Base-by-base conservation (phyloP, 2,329 filamentous ascomycete genomes). In the Bipolaris sorokiniana region DNA sequence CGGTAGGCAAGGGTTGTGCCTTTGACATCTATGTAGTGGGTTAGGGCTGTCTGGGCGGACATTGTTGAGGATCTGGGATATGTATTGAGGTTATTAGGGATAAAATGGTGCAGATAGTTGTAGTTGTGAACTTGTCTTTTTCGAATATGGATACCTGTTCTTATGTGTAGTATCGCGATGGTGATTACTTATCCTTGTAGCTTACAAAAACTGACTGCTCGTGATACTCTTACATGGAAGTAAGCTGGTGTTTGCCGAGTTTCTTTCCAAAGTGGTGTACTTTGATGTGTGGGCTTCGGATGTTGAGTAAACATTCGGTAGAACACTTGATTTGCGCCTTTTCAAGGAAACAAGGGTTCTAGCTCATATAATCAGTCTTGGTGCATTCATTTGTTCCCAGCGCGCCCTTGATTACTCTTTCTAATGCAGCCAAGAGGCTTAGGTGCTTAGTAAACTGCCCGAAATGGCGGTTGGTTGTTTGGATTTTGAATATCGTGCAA, bases 1-100 rank as follows among this genome's bases (percentile, higher is more conserved):
- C 66, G 58, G 47, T 69, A 70, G 7, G 67, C 68, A 34, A 58
- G 58, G 13, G 56, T 61, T 47, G 56, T 45, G 23, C 51, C 59
- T 26, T 65, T 56, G 11, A 59, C 53, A 11, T 47, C 42, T 5
- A 60, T 38, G 38, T 54, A 63, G 5, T 58, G 41, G 13, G 53
- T 56, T 54, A 44, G 26, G 13, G 56, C 53, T n/a, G 56, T 54
- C 51, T 64, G 52, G 23, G 38, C 31, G 1, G 36, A 36, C 28
- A 28, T 55, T 13, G 10, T 22, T 13, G 50, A 23, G 7, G 26
- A 18, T 18, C 23, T 28, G 31, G n/a, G 9, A 3, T 15, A 9
- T 11, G 7, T 26, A 13, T 6, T n/a, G 11, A 42, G 23, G 22
- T 6, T 9, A 5, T 5, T 13, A 26, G 23, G 13, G 6, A 9